phyloP scores from a whole-genome alignment of 2,329 filamentous ascomycete genomes.

The Pseudogymnoascus destructans region DNA sequence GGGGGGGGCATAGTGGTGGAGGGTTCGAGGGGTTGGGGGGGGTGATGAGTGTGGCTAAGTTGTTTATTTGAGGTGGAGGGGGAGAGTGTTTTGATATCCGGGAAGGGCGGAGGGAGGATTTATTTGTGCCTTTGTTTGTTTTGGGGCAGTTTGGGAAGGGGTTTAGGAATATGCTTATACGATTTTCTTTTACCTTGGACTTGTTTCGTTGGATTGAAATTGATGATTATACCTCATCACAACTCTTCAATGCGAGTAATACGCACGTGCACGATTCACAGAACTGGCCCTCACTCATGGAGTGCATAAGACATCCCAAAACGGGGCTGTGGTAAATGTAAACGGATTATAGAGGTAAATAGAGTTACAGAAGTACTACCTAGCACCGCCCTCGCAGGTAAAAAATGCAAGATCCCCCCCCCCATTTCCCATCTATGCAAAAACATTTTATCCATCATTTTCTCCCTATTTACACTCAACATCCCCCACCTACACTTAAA shows the following conservation, averaged over 20 bases:
- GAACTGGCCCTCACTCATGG: background rate
- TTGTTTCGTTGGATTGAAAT: background rate
- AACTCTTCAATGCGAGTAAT: background rate
- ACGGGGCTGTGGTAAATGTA: background rate
- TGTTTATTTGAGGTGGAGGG: slow-evolving; percentile 23
- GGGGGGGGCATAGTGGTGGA: slow-evolving; percentile 21
- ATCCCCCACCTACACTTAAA: background rate
- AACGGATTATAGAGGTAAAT: background rate
- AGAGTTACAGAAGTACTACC: background rate
- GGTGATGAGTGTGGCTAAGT: slow-evolving; percentile 24
- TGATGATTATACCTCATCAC: background rate
- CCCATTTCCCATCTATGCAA: background rate
- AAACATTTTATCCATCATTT: background rate
- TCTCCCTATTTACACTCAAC: background rate
- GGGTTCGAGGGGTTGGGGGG: slow-evolving; percentile 20
- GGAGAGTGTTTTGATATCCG: background rate
- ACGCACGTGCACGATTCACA: background rate
- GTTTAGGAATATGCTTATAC: background rate
- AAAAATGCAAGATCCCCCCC: background rate
- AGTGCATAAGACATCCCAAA: background rate
- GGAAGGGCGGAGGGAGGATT: background rate
- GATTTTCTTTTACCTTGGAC: background rate
- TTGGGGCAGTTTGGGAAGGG: background rate
- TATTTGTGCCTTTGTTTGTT: background rate
- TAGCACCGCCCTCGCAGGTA: background rate